phyloP scores from a whole-genome alignment of 176 grass and related monocot species.

The Urochloa ruziziensis region DNA sequence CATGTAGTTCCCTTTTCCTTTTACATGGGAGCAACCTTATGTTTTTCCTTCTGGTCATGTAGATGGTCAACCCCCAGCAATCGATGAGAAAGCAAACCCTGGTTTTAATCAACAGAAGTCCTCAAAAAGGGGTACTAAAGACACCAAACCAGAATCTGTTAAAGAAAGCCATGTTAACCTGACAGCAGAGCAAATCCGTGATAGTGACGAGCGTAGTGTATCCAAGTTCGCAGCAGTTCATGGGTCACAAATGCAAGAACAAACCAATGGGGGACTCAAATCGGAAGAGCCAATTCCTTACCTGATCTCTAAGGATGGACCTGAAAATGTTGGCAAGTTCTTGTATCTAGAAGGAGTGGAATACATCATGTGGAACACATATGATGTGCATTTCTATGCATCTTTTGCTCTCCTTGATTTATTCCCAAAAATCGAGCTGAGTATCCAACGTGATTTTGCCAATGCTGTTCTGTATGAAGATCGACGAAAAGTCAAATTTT shows the following conservation, averaged over 20 bases:
- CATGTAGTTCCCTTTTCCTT: background rate
- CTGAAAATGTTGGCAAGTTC: constrained; percentile 94
- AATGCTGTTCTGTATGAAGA: constrained; percentile 88
- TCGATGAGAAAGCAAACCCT: constrained; percentile 46
- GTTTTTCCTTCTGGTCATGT: constrained; percentile 22
- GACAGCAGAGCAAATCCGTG: constrained; percentile 28
- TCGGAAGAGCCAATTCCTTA: constrained; percentile 52
- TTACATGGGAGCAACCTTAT: background rate
- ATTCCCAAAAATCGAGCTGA: constrained; percentile 94
- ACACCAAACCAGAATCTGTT: constrained; percentile 31
- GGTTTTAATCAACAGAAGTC: constrained; percentile 41
- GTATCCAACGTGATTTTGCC: constrained; percentile 92
- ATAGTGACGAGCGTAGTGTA: constrained; percentile 37
- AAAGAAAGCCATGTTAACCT: constrained; percentile 32
- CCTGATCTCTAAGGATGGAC: constrained; percentile 48
- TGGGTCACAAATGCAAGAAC: constrained; percentile 43
- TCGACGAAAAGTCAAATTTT: constrained; percentile 75
- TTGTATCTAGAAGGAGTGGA: constrained; percentile 97
- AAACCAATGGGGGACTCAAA: constrained; percentile 30
- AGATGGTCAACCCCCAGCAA: constrained; percentile 86
- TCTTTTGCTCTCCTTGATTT: constrained; percentile 96
- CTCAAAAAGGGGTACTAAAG: constrained; percentile 49
- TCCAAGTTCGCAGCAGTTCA: constrained; percentile 43
- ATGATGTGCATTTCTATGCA: constrained; percentile 99
- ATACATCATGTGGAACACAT: constrained; percentile 98